Evolutionary conservation across 768 basidiomycete species (phyloP).

Genomic region (Kwoniella sp.): DNA sequence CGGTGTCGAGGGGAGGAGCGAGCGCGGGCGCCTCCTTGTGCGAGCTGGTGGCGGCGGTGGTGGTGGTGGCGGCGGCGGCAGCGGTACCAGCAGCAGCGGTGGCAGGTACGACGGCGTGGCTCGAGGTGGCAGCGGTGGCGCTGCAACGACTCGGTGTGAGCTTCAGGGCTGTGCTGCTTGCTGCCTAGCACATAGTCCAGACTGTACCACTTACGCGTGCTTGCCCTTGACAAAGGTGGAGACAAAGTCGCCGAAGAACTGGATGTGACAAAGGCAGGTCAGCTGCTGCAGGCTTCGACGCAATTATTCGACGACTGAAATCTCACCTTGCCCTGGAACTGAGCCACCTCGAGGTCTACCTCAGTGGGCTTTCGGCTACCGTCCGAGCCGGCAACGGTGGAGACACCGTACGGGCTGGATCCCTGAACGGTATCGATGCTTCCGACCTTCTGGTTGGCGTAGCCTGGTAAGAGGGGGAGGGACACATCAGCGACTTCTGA

Average conservation of each 20-base stretch:
- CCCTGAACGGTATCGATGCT: slow-evolving; percentile 45
- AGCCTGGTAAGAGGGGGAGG: slow-evolving; percentile 5
- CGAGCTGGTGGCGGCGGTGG: not conserved
- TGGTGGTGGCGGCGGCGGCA: not conserved
- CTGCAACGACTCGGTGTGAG: not conserved
- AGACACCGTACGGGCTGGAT: slow-evolving; percentile 74
- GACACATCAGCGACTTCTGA: not conserved
- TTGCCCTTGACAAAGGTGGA: slow-evolving; percentile 32
- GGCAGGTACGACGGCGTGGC: no score
- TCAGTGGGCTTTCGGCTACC: slow-evolving; percentile 31
- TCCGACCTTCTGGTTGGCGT: slow-evolving; percentile 53
- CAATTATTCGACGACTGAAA: not conserved
- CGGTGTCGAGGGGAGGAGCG: not conserved
- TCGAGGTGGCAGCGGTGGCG: not conserved
- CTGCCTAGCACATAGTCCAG: no score
- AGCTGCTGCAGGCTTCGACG: not conserved
- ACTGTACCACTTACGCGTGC: slow-evolving; percentile 18
- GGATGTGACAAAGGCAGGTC: not conserved
- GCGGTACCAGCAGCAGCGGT: slow-evolving; percentile 1
- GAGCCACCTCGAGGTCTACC: slow-evolving; percentile 25
- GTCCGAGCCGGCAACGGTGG: slow-evolving; percentile 47
- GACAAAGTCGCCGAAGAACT: slow-evolving; percentile 39
- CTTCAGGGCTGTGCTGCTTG: no score
- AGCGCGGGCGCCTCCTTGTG: not conserved
- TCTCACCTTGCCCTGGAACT: slow-evolving; percentile 37